Evolutionary conservation across 2,329 filamentous ascomycete species (phyloP).

Genomic region (Xylariaceae sp.): DNA sequence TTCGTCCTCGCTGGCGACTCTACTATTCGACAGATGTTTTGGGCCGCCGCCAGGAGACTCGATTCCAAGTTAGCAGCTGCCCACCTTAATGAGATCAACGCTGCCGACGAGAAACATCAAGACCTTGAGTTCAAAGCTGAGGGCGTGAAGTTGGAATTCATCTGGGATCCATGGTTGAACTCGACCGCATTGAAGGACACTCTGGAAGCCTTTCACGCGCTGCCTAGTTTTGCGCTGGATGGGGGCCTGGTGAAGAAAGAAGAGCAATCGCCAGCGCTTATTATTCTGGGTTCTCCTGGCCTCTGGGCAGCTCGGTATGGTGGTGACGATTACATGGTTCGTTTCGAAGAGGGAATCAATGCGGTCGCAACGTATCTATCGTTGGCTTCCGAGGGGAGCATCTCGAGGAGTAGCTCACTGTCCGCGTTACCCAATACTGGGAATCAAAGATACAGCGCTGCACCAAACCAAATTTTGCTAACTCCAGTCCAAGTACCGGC

Average conservation of each 20-base stretch:
- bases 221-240: slow-evolving; percentile 13
- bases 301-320: slow-evolving; percentile 51
- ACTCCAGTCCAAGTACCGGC: slow-evolving; percentile 43
- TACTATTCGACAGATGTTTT: slow-evolving; percentile 55
- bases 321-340: slow-evolving; percentile 39
- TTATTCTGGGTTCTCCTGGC: slow-evolving; percentile 50
- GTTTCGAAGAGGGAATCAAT: slow-evolving; percentile 44
- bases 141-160: slow-evolving; percentile 47
- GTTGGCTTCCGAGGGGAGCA: slow-evolving; percentile 17
- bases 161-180: slow-evolving; percentile 61
- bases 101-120: slow-evolving; percentile 36
- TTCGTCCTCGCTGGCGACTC: slow-evolving; percentile 59
- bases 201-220: slow-evolving; percentile 35
- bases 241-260: slow-evolving; percentile 21
- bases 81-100: slow-evolving; percentile 30
- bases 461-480: slow-evolving; percentile 34
- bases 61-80: slow-evolving; percentile 36
- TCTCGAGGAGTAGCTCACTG: slow-evolving; percentile 18
- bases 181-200: slow-evolving; percentile 39
- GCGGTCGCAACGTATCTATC: slow-evolving; percentile 38
- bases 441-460: slow-evolving; percentile 8
- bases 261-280: slow-evolving; percentile 38
- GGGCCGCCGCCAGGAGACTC: slow-evolving; percentile 48
- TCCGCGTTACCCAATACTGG: slow-evolving; percentile 11
- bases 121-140: slow-evolving; percentile 41